Percentiles rank a stretch among this genome's conserved stretches.
These are phyloP conservation scores for Mycena alexandri DNA, from an alignment of 768 basidiomycete genomes.

Conservation along the genomic window DNA sequence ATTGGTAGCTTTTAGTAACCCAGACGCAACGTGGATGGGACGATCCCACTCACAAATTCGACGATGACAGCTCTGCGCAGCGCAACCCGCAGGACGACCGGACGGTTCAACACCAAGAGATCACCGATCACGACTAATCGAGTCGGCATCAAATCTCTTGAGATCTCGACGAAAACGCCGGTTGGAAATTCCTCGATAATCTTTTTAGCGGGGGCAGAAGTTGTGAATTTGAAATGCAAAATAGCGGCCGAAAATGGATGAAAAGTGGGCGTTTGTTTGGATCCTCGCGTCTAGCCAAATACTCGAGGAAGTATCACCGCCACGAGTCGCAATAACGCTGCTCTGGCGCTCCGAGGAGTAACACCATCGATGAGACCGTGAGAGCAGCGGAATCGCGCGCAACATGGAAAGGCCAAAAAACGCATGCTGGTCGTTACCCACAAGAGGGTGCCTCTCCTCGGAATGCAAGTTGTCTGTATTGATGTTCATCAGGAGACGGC, in stretches of 20 bases:
- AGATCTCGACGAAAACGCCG: conserved; percentile 31
- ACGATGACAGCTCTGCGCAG: too few relatives aligned
- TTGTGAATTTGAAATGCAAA: conserved; percentile 17
- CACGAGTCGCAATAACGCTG: neutral
- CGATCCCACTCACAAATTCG: too few relatives aligned
- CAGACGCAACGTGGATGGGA: too few relatives aligned
- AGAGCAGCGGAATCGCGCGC: neutral
- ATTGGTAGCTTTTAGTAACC: too few relatives aligned
- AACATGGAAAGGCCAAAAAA: conserved; percentile 4
- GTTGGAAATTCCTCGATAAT: conserved; percentile 1
- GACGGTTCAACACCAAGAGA: neutral
- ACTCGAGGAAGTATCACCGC: neutral
- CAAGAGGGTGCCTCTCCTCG: conserved; percentile 4
- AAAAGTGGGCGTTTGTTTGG: conserved; percentile 18
- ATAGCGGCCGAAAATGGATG: conserved; percentile 16
- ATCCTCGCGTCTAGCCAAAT: conserved; percentile 12
- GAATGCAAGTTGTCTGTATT: neutral
- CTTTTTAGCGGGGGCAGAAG: neutral
- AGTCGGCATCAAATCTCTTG: conserved; percentile 10
- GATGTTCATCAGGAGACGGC: conserved; percentile 15
- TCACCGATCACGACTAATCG: neutral
- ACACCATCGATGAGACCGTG: neutral
- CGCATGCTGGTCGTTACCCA: conserved; percentile 1
- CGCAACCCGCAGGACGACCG: neutral
- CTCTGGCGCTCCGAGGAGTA: neutral